Percentiles rank a stretch among this genome's conserved stretches.
phyloP scores from a whole-genome alignment of 345 rosid genomes.

The Eucalyptus brandiana region DNA sequence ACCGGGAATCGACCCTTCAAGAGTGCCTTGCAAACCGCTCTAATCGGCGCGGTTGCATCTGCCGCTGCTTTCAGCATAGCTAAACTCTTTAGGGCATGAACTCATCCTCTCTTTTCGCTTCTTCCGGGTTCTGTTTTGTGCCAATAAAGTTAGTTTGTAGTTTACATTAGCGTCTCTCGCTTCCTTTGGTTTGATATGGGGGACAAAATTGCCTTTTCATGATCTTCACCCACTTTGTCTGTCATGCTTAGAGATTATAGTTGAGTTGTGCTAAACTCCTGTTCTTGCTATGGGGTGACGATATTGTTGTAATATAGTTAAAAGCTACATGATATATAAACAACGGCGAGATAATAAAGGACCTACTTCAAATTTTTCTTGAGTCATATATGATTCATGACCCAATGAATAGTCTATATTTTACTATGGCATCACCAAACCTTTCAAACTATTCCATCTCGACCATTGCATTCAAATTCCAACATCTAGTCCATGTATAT shows the following conservation, averaged over 20 bases:
- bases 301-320: neutral
- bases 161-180: neutral
- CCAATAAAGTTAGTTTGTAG: neutral
- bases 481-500: neutral
- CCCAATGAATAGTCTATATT: neutral
- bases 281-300: neutral
- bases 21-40: conserved; percentile 68
- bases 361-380: neutral
- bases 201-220: neutral
- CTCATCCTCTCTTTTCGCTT: neutral
- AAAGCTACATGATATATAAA: neutral
- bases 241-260: neutral
- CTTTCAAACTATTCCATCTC: neutral
- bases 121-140: neutral
- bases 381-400: neutral
- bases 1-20: conserved; percentile 56
- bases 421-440: neutral
- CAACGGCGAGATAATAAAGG: neutral
- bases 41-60: conserved; percentile 79
- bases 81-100: conserved; percentile 18
- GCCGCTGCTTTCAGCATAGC: conserved; percentile 88
- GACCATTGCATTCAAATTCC: neutral
- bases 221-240: neutral
- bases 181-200: neutral
- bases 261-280: neutral